Evolutionary conservation across 768 basidiomycete species (phyloP), one percentile per base, ranked within the genome.

Genomic region (Lactifluus subvellereus): DNA sequence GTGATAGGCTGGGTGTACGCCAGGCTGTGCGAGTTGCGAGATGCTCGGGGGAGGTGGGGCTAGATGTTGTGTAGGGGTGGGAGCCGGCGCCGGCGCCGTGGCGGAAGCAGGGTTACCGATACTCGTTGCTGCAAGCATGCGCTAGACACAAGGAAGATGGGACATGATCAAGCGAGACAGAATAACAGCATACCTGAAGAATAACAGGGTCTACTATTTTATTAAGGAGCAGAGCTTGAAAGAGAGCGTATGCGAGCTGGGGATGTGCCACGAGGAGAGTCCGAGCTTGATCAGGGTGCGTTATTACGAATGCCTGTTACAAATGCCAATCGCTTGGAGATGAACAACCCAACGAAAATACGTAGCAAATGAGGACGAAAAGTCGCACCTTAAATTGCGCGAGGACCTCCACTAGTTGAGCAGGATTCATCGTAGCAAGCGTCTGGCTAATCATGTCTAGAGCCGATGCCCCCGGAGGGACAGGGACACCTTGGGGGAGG

Each of bases 371-470:
- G 32, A 35, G 13, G 33, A 64, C 27, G 18, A 35, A 48, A 62
- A 59, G 60, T 62, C 81, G 71, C 72, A 95, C 97, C 87, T 98
- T 98, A 89, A 96, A 95, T 74, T 97, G 93, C n/a, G 89, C 89
- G 68, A 99, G 78, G 9, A 98, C 89, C 75, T 99, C 96, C 76
- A 95, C 85, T 66, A 96, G 78, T 71, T 96, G 91, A 43, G 78
- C 80, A 0, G 93, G 91, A 58, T 84, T 83, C 79, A 96, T 90
- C 33, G 79, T 84, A 47, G 89, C 95, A 50, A 99, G 80, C 3
- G 87, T 89, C 71, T 89, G 84, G 71, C 84, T 92, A 72, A 98
- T 98, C 59, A 81, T 80, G 72, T 98, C 95, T 61, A 91, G 79
- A 8, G 89, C 77, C 18, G 82, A 85, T 45, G 82, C 77, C 20